These are phyloP conservation scores for Aspergillus conjunctus DNA, from an alignment of 495 filamentous ascomycete genomes.

Conservation along the genomic window DNA sequence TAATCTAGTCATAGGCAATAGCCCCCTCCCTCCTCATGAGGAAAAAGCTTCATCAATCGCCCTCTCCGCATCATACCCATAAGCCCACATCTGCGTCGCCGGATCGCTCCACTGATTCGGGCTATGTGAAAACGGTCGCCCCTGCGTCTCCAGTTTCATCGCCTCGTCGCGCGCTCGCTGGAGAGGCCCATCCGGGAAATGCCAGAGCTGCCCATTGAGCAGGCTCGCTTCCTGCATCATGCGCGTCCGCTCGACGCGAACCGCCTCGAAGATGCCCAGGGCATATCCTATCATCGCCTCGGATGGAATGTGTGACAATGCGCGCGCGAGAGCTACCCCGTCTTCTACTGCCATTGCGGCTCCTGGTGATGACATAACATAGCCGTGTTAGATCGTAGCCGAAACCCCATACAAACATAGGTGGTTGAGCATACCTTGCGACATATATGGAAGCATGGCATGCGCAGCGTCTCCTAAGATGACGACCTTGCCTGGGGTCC, in stretches of 20 bases:
- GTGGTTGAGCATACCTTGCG: conserved; percentile 34
- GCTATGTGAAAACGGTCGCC: conserved; percentile 33
- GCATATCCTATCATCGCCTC: conserved; percentile 20
- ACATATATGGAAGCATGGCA: conserved; percentile 54
- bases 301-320: conserved; percentile 25
- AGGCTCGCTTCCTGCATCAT: conserved; percentile 42
- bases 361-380: conserved; percentile 27
- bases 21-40: too few relatives aligned
- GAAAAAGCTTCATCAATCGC: conserved; percentile 35
- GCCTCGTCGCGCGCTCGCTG: conserved; percentile 45
- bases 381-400: not conserved
- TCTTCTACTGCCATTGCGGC: conserved; percentile 52
- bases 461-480: conserved; percentile 55
- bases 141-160: conserved; percentile 37
- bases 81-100: conserved; percentile 47
- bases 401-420: too few relatives aligned
- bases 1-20: too few relatives aligned
- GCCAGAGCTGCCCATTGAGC: conserved; percentile 45
- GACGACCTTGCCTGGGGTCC: conserved; percentile 37
- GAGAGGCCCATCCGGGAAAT: conserved; percentile 47
- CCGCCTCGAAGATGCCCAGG: conserved; percentile 31
- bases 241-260: conserved; percentile 30
- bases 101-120: conserved; percentile 55
- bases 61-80: conserved; percentile 51
- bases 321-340: conserved; percentile 32